Evolutionary conservation across 306 rosid genomes (phyloP), one percentile per base, ranked within the genome.

Genomic region (Vigna reflexopilosa): DNA sequence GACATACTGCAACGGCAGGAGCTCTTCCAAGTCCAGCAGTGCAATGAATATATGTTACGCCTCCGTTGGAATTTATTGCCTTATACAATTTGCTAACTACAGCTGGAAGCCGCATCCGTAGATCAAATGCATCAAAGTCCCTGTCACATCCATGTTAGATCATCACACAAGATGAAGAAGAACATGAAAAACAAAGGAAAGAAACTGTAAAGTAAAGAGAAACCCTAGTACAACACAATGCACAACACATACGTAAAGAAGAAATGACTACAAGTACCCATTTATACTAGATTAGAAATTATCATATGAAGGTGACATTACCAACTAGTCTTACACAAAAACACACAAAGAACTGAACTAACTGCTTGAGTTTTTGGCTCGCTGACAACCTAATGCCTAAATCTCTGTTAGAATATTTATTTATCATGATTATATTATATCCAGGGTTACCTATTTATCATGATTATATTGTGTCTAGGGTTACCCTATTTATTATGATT

Each of bases 21-120:
- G 99, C 99, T 86, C 99, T 90, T 81, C 99, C 99, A 69, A 96
- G 88, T 80, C 99, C 99, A 78, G 99, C 99, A 79, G 99, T 96
- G 86, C 99, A 96, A 79, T 96, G 99, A 67, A 96, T 72, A 80
- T 93, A 96, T 78, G 94, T 81, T 70, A 93, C 92, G 48, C 99
- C 99, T 69, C 98, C 99, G 72, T 87, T 93, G 77, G 76, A 80
- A 65, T 86, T 90, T 76, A 93, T 17, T 63, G 97, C 96, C 79
- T 90, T 88, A 87, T 85, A 83, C 79, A 95, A 85, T 86, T 88
- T 87, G 82, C 98, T 86, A 70, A 93, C 79, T 1, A 91, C 98
- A 81, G 88, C 89, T 67, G 99, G 98, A 75, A 95, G 93, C 70
- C 84, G 87, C 81, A 81, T 70, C 42, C 99, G 87, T 70, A 95